Base-by-base conservation (phyloP, 208 protist species). In the Novymonas esmeraldas region DNA sequence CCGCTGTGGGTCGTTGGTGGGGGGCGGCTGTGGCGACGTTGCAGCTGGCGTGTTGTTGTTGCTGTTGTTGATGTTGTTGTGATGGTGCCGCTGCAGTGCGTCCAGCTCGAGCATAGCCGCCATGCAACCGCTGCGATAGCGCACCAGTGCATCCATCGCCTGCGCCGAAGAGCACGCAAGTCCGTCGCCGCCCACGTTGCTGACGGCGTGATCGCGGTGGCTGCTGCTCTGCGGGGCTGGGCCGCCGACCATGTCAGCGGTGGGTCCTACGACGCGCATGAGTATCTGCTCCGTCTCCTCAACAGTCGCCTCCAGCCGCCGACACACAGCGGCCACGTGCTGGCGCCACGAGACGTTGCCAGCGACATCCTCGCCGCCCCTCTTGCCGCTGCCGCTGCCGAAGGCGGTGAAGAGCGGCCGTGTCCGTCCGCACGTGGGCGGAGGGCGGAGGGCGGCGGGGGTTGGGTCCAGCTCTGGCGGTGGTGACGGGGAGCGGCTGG, bases 41-140 rank as follows among this genome's bases (percentile, higher is more conserved):
- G n/a, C n/a, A n/a, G n/a, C n/a, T n/a, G n/a, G n/a, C n/a, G n/a
- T n/a, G n/a, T n/a, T n/a, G n/a, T n/a, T n/a, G n/a, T n/a, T n/a
- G n/a, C n/a, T n/a, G n/a, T n/a, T n/a, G n/a, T n/a, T n/a, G n/a
- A n/a, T n/a, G n/a, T n/a, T n/a, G n/a, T n/a, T n/a, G n/a, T n/a
- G 10, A n/a, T n/a, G 9, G 16, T 39, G 36, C 13, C 52, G 3
- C 10, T 55, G 50, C 26, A 74, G 26, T 0, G 41, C 42, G 18
- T 67, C 39, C n/a, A 74, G 42, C 54, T 74, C 60, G 24, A 67
- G 31, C 60, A 74, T 42, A 6, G 58, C 68, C 0, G 68, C 20
- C 60, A 67, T 74, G 44, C 68, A 74, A 34, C 51, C 68, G 9
- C 60, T 62, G 16, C 68, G 68, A 36, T 74, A 74, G 2, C 68